Base-by-base conservation (phyloP, 2,329 filamentous ascomycete species). In the Sclerotinia subarctica region DNA sequence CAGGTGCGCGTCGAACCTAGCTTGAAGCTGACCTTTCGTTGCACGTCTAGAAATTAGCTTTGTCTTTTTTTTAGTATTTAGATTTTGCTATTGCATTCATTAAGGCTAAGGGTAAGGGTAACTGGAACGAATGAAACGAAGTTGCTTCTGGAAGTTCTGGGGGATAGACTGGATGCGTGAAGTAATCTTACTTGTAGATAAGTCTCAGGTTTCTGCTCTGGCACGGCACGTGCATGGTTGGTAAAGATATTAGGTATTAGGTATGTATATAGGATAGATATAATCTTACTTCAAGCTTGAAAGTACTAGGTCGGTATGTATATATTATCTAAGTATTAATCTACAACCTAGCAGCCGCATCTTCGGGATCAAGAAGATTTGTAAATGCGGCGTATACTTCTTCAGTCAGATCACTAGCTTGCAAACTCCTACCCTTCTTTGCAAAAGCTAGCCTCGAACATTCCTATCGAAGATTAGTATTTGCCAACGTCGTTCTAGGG, bases 351-450 rank as follows among this genome's bases (percentile, higher is more conserved):
- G 75, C 68, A 53, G 54, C 66, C n/a, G 73, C 60, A 38, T 72
- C 91, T 0, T 93, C 94, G 76, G 97, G 90, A 21, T 67, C 65
- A 76, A 97, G 90, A 24, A 97, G 78, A 69, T 88, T 88, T 75
- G 91, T 78, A 78, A 97, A 98, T 0, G 93, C 91, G 46, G 82
- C 82, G 75, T 96, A 90, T 13, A 99, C 91, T 80, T 97, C 90
- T 24, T 95, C 93, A 0, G 94, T 97, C 77, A 99, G 80, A 79
- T 98, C 95, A 73, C 91, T 93, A 0, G 95, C 95, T 81, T 98
- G 95, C 77, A 99, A 81, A 76, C 91, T 93, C 72, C 95, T 86
- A 0, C 95, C 94, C 76, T 89, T 92, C 78, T 94, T 91, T 74
- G 86, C 83, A 79, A 96, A 99, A 0, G 95, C 95, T 69, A 94